These are phyloP conservation scores for Hymenochaete sp. DNA, from an alignment of 1,284 basidiomycete species.

Conservation along the genomic window DNA sequence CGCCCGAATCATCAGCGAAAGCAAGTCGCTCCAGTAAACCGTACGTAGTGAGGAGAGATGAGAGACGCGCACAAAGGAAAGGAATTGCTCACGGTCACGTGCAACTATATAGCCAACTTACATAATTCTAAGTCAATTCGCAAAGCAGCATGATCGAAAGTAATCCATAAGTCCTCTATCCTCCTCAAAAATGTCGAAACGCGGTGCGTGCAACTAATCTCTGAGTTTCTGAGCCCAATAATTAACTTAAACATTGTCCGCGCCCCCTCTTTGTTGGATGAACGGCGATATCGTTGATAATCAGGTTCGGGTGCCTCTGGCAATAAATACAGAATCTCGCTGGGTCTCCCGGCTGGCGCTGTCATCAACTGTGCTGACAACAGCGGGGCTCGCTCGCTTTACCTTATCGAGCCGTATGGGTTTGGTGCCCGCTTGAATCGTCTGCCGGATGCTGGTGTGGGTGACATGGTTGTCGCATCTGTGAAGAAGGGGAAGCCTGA, in stretches of 20 bases:
- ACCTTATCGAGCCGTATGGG: conserved; percentile 84
- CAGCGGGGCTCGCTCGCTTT: conserved; percentile 96
- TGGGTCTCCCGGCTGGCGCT: conserved; percentile 96
- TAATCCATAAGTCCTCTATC: not conserved
- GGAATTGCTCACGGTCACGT: not conserved
- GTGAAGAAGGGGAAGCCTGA: conserved; percentile 99
- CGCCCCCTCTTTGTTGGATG: not conserved
- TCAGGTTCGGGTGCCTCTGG: conserved; percentile 44
- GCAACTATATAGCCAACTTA: conserved; percentile 3
- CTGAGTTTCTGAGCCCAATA: not conserved
- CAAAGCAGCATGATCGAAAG: not conserved
- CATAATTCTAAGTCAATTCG: not conserved
- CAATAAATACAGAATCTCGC: conserved; percentile 96
- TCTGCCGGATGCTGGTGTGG: conserved; percentile 95
- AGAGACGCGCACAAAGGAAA: too few species aligned
- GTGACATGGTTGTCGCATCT: conserved; percentile 97
- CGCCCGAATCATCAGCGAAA: too few species aligned
- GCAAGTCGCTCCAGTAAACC: too few species aligned
- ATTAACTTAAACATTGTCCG: not conserved
- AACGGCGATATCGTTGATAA: not conserved
- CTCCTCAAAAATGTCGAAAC: conserved; percentile 15
- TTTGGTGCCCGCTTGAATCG: conserved; percentile 96
- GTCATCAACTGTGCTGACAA: conserved; percentile 99
- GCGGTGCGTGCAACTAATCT: conserved; percentile 8
- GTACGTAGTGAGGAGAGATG: too few species aligned